Conservation (phyloP, 345 rosid genomes). For the Aquilaria yunnanensis region DNA sequence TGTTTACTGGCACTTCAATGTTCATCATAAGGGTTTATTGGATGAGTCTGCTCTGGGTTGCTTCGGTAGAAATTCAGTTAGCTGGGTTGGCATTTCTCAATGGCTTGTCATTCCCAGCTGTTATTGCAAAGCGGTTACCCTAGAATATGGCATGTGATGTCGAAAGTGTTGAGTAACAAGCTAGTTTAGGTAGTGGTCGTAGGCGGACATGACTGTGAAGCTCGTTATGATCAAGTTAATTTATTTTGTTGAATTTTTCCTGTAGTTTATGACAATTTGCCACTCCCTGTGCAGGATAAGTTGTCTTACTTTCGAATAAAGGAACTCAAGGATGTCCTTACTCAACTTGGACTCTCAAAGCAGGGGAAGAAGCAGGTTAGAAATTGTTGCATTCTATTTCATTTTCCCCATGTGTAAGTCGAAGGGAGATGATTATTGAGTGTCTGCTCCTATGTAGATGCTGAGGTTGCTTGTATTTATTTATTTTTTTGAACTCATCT, state of each 20-base stretch:
- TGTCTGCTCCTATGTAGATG: background rate
- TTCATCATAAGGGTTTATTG: background rate
- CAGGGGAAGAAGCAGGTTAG: slow-evolving; percentile 96
- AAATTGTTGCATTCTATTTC: slow-evolving; percentile 1
- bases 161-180: background rate
- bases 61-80: background rate
- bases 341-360: slow-evolving; percentile 82
- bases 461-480: background rate
- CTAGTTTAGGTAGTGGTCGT: background rate
- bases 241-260: background rate
- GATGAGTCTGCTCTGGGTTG: background rate
- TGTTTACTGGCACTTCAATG: background rate
- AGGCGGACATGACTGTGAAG: background rate
- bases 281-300: slow-evolving; percentile 49
- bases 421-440: slow-evolving; percentile 4
- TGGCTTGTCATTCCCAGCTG: background rate
- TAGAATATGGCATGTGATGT: background rate
- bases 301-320: slow-evolving; percentile 79
- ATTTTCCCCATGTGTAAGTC: background rate
- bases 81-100: background rate
- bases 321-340: slow-evolving; percentile 96
- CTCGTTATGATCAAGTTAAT: background rate
- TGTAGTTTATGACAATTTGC: slow-evolving; percentile 5
- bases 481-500: too few species aligned
- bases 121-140: background rate